Evolutionary conservation across 202 grass and related monocot species (phyloP).

Genomic region (Carex sylvatica): DNA sequence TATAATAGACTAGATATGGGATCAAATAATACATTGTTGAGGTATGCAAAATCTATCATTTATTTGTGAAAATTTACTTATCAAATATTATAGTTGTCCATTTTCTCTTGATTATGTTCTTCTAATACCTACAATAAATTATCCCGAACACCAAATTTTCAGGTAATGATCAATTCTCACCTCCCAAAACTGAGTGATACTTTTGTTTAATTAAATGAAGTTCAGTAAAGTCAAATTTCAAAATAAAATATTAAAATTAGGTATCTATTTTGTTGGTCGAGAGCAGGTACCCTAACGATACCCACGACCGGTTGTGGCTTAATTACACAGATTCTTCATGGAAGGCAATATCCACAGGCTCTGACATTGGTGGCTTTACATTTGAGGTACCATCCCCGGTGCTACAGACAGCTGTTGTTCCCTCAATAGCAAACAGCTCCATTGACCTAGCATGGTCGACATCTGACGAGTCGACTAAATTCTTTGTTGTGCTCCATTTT

Average conservation of each 20-base stretch:
- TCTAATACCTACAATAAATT: background rate
- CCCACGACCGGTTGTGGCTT: background rate
- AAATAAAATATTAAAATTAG: background rate
- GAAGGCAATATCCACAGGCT: constrained; percentile 14
- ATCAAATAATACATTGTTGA: background rate
- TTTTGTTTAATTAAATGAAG: background rate
- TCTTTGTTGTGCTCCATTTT: constrained; percentile 31
- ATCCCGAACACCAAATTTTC: background rate
- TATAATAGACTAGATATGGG: background rate
- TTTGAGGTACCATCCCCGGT: constrained; percentile 37
- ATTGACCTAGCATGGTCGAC: constrained; percentile 11
- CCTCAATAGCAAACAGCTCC: background rate
- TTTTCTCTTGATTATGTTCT: background rate
- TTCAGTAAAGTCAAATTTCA: background rate
- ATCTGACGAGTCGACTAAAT: constrained; percentile 5
- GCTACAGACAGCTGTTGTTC: constrained; percentile 30
- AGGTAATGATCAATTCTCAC: background rate
- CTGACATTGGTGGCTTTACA: background rate
- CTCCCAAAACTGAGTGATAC: background rate
- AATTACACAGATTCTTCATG: constrained; percentile 6
- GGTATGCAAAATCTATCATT: constrained; percentile 7
- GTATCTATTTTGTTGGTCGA: background rate
- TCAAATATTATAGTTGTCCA: too few relatives aligned
- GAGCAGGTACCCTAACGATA: background rate
- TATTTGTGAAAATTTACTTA: background rate